Conservation (phyloP, 176 grass and related monocot genomes). For the Ensete glaucum region DNA sequence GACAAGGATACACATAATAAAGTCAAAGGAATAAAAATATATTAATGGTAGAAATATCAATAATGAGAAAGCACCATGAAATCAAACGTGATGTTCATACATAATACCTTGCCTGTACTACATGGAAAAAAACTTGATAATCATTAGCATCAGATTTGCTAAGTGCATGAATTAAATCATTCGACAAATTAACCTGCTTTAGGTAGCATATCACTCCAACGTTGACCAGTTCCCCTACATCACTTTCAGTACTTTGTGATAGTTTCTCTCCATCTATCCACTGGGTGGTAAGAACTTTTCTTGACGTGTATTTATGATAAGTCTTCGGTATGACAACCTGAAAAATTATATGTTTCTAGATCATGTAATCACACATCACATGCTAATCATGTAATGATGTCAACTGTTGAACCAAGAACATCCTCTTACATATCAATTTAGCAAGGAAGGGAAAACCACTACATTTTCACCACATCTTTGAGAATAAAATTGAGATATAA, state of each 20-base stretch:
- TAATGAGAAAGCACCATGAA: too few species aligned
- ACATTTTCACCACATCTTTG: too few species aligned
- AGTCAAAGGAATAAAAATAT: too few species aligned
- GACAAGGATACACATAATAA: too few species aligned
- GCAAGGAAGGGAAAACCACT: too few species aligned
- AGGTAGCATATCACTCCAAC: constrained; percentile 99
- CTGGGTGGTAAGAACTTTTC: constrained; percentile 83
- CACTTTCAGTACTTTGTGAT: constrained; percentile 84
- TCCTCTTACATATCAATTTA: not conserved
- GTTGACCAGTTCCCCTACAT: constrained; percentile 87
- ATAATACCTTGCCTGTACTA: too few species aligned
- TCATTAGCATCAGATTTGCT: not conserved
- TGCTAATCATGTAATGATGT: not conserved
- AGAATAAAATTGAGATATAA: too few species aligned
- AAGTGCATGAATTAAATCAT: not conserved
- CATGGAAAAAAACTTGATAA: too few species aligned
- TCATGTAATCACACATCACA: not conserved
- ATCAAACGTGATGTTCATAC: too few species aligned
- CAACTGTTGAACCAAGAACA: not conserved
- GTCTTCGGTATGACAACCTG: constrained; percentile 94
- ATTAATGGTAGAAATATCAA: too few species aligned
- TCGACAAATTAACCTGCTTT: constrained; percentile 50
- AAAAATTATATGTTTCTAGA: not conserved
- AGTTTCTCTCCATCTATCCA: constrained; percentile 93
- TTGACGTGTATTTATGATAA: constrained; percentile 75